Conservation (phyloP, 108 stramenopile species). For the Chaetoceros muelleri region DNA sequence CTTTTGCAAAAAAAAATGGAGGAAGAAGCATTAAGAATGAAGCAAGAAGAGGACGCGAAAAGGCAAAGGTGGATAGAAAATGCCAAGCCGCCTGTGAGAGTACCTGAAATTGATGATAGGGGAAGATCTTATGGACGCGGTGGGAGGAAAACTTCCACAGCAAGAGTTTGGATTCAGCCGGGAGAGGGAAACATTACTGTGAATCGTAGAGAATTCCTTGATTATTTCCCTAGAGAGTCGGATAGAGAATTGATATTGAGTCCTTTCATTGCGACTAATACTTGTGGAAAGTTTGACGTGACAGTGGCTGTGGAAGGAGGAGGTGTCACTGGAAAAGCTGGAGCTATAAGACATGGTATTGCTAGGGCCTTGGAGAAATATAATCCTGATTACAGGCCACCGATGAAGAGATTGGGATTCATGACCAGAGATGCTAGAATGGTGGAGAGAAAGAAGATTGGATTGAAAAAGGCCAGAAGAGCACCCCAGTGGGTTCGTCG, state of each 20-base stretch:
- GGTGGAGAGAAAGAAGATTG: slow-evolving; percentile 97
- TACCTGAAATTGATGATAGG: slow-evolving; percentile 61
- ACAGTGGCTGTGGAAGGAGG: slow-evolving; percentile 62
- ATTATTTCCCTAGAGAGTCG: slow-evolving; percentile 76
- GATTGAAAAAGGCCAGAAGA: slow-evolving; percentile 94
- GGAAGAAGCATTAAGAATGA: slow-evolving; percentile 32
- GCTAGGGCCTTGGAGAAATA: slow-evolving; percentile 86
- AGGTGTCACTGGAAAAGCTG: slow-evolving; percentile 84
- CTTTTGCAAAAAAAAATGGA: slow-evolving; percentile 39
- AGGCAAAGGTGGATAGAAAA: slow-evolving; percentile 61
- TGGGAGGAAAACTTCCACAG: slow-evolving; percentile 86
- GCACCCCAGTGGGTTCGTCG: slow-evolving; percentile 96
- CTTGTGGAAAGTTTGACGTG: slow-evolving; percentile 88
- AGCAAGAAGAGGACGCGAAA: slow-evolving; percentile 11
- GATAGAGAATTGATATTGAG: slow-evolving; percentile 65
- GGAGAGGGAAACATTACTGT: slow-evolving; percentile 77
- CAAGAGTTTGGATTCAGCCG: slow-evolving; percentile 90
- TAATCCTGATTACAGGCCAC: slow-evolving; percentile 87
- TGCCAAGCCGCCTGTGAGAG: slow-evolving; percentile 43
- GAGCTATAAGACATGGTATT: slow-evolving; percentile 90
- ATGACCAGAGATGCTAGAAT: slow-evolving; percentile 90
- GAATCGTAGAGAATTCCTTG: slow-evolving; percentile 70
- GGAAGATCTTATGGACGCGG: slow-evolving; percentile 92
- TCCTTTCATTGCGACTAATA: slow-evolving; percentile 82
- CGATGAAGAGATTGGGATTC: slow-evolving; percentile 82